phyloP scores from a whole-genome alignment of 371 early-diverging fungal species.

The Mucor racemosus region DNA sequence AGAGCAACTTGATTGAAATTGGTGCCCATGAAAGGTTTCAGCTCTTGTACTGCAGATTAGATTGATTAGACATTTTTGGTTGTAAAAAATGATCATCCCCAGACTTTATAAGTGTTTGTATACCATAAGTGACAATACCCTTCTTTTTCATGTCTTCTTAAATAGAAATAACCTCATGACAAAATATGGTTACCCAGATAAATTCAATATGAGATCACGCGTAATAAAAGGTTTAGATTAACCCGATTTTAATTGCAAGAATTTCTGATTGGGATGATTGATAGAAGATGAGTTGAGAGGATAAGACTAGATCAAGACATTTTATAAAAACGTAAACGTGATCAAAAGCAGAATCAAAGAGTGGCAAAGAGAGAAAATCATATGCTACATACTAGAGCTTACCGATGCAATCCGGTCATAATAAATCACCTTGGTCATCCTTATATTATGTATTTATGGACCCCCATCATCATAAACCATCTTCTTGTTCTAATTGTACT shows the following conservation, averaged over 20 bases:
- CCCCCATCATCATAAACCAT: background rate
- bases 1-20: background rate
- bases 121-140: background rate
- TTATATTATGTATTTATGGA: background rate
- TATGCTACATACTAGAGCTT: background rate
- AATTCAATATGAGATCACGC: background rate
- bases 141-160: background rate
- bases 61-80: background rate
- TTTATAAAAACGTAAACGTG: background rate
- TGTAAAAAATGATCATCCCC: background rate
- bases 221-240: constrained; percentile 1
- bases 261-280: background rate
- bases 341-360: background rate
- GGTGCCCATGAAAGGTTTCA: background rate
- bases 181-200: background rate
- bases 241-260: background rate
- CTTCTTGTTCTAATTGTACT: constrained; percentile 4
- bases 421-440: background rate
- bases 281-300: background rate
- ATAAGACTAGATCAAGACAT: background rate
- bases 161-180: background rate
- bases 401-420: background rate
- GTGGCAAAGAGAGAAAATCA: background rate
- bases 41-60: background rate
- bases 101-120: background rate